Base-by-base conservation (phyloP, 345 rosid species). In the Populus davidiana region DNA sequence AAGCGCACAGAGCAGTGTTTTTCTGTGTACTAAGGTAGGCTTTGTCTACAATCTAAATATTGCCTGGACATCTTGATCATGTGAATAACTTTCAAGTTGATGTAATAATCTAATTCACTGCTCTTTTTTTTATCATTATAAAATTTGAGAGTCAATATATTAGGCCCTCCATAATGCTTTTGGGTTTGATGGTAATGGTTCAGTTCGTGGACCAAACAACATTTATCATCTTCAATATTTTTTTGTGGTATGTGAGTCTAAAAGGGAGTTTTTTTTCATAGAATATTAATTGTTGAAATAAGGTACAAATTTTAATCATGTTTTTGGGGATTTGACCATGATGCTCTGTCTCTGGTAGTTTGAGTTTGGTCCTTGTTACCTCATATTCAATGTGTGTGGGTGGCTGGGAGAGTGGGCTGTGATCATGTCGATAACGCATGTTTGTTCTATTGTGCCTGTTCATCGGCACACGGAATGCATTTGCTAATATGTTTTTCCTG, bases 11-110 rank as follows among this genome's bases (percentile, higher is more conserved):
- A 83, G 79, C 82, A 79, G 74, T 72, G 52, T 76, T 52, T 77
- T 83, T 83, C 66, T 81, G 77, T 82, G 67, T 54, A 56, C 54
- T 82, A 82, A 89, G 90, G 94, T 89, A 83, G 89, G 91, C 66
- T 81, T 74, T 84, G 85, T 68, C 64, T 47, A 27, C 70, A 23
- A 76, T 65, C 67, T 69, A 39, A 52, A 35, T 33, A 23, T 64
- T 72, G 52, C 71, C 80, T 29, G 63, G 33, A 74, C 23, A 27
- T 71, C 17, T 50, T 71, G 21, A 63, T 41, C 54, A 56, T 69
- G 33, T 47, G 20, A 66, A 62, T 70, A 12, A 66, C 61, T 69
- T 70, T 73, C 52, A 47, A 69, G 59, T 67, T 76, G 78, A 65
- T 64, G 70, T 23, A 71, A 31, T 73, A 29, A 25, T 69, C 72